Evolutionary conservation across 805 yeast genomes (phyloP), one percentile per base, ranked within the genome.

Genomic region (Pichia californica): DNA sequence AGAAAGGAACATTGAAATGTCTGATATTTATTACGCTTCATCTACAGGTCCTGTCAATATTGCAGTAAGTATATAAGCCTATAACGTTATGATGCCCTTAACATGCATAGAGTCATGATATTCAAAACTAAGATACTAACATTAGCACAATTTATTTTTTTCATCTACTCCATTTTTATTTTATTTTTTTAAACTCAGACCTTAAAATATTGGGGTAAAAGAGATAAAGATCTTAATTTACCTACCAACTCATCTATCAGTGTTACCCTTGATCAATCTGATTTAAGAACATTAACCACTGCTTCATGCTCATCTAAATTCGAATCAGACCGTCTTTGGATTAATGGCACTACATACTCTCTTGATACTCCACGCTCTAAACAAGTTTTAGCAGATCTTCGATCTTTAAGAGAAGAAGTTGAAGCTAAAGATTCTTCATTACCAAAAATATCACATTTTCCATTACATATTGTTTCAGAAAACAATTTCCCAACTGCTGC

Each of bases 401-500:
- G 95, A 58, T 54, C 60, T 9, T 73, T 82, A 54, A 81, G 99
- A 63, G 52, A 57, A 23, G 69, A 72, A 49, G 56, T 83, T 40
- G 97, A 89, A 64, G 52, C 52, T 2, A 49, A 54, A n/a, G 77
- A 86, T 57, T 30, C 71, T 0, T 47, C 67, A 1, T 65, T 82
- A 50, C 86, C 89, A 32, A 71, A 69, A 55, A 69, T 88, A 46
- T 75, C 91, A 27, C 55, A 68, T 16, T 79, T 76, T 76, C 72
- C 74, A 40, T 70, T 93, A 45, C 87, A 81, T 55, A 84, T 93
- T 53, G 95, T 87, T 13, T 81, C 94, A 23, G 95, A 88, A 60
- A 93, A 93, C 70, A 93, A 93, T 67, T 93, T 93, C 73, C 99
- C 99, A 41, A 93, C 99, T 21, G 99, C 99, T 27, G 99, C 99